Conservation (phyloP, 23 red algal genomes). For the Cyanidioschyzon merolae region DNA sequence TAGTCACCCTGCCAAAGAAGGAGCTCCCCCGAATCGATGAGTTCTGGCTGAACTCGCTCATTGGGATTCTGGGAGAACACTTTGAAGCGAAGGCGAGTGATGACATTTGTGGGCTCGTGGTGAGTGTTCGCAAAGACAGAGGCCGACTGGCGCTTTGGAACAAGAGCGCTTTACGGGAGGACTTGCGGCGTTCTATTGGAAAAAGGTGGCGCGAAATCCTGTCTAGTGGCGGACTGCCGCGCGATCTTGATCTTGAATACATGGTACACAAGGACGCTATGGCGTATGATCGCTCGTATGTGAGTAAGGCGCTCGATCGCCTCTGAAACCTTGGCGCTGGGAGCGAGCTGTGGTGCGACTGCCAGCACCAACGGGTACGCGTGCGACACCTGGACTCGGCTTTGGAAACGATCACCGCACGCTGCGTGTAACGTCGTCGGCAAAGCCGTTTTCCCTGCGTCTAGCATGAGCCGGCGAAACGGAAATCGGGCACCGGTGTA, state of each 20-base stretch:
- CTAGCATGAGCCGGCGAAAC: no score
- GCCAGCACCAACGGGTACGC: no score
- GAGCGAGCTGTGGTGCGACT: no score
- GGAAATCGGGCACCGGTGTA: no score
- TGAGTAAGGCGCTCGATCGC: constrained; percentile 5
- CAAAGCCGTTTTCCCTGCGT: no score
- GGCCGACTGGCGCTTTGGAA: constrained; percentile 82
- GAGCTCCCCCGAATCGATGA: constrained; percentile 34
- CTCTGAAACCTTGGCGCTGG: background rate
- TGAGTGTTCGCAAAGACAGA: constrained; percentile 41
- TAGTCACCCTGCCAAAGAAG: constrained; percentile 26
- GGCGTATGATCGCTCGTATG: constrained; percentile 8
- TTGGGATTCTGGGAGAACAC: constrained; percentile 46
- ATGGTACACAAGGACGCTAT: constrained; percentile 24
- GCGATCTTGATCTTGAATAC: constrained; percentile 13
- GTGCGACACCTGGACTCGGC: no score
- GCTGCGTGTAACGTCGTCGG: no score
- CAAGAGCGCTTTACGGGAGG: constrained; percentile 38
- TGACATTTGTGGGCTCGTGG: constrained; percentile 75
- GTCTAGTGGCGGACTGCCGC: background rate
- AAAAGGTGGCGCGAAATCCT: background rate
- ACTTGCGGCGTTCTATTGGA: constrained; percentile 57
- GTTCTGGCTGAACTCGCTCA: constrained; percentile 67
- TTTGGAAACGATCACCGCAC: no score
- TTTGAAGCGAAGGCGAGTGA: constrained; percentile 76